These are phyloP conservation scores for Pestalotiopsis sp. DNA, from an alignment of 2,329 filamentous ascomycete species.

Conservation along the genomic window DNA sequence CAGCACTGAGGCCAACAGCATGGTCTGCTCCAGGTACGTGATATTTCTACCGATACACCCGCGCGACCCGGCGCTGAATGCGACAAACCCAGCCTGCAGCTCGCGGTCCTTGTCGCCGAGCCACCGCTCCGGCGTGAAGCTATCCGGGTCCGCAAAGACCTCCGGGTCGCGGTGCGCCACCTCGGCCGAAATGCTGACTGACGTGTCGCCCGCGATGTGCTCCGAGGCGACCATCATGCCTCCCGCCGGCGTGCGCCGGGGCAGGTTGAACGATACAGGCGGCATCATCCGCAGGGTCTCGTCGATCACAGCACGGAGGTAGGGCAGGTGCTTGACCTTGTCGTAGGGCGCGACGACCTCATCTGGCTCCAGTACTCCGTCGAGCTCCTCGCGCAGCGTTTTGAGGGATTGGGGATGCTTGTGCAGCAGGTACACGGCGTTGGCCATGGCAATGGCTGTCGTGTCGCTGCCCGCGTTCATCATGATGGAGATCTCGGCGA, in stretches of 20 bases:
- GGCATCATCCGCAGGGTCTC: slow-evolving; percentile 49
- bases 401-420: slow-evolving; percentile 43
- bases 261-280: slow-evolving; percentile 41
- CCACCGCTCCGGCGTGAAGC: slow-evolving; percentile 44
- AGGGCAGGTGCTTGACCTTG: slow-evolving; percentile 53
- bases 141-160: slow-evolving; percentile 39
- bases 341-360: slow-evolving; percentile 51
- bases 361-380: slow-evolving; percentile 42
- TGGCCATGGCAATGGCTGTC: slow-evolving; percentile 51
- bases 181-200: slow-evolving; percentile 45
- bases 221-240: slow-evolving; percentile 46
- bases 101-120: slow-evolving; percentile 41
- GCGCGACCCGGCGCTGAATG: slow-evolving; percentile 34
- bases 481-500: slow-evolving; percentile 58
- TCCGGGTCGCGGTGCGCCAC: slow-evolving; percentile 39
- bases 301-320: slow-evolving; percentile 54
- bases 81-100: slow-evolving; percentile 39
- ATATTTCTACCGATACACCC: slow-evolving; percentile 35
- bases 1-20: slow-evolving; percentile 44
- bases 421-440: slow-evolving; percentile 55
- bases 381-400: slow-evolving; percentile 48
- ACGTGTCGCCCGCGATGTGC: slow-evolving; percentile 45
- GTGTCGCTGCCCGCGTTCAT: slow-evolving; percentile 54
- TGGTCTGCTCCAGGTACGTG: slow-evolving; percentile 47
- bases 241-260: slow-evolving; percentile 46